These are phyloP conservation scores for Xanthoconium stramineum DNA, from an alignment of 768 basidiomycete genomes.

Conservation along the genomic window DNA sequence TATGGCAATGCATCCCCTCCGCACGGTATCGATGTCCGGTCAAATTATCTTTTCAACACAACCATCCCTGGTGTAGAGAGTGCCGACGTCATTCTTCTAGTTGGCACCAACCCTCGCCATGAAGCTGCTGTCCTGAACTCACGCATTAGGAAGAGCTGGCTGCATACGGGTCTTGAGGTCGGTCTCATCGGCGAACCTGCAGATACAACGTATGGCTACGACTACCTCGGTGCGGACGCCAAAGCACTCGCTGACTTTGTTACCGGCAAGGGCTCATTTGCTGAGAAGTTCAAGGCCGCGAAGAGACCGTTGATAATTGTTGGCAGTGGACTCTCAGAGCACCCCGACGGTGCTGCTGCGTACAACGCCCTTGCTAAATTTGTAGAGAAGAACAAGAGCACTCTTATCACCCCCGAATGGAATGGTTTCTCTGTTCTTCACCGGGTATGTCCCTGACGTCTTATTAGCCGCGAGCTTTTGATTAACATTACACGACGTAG, in stretches of 20 bases:
- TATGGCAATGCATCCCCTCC: conserved; percentile 67
- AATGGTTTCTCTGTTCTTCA: conserved; percentile 93
- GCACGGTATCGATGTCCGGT: conserved; percentile 85
- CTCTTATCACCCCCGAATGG: conserved; percentile 86
- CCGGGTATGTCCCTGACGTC: conserved; percentile 50
- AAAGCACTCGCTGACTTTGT: conserved; percentile 76
- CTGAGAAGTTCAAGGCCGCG: conserved; percentile 81
- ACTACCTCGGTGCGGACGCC: conserved; percentile 77
- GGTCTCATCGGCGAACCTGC: conserved; percentile 89
- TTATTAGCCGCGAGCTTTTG: neutral
- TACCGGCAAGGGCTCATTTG: conserved; percentile 76
- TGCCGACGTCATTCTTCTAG: conserved; percentile 88
- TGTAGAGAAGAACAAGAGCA: conserved; percentile 72
- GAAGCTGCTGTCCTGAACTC: conserved; percentile 98
- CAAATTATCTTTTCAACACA: conserved; percentile 95
- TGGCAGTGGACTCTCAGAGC: conserved; percentile 83
- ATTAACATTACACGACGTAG: conserved; percentile 38
- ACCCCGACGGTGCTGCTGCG: conserved; percentile 75
- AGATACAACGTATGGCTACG: conserved; percentile 91
- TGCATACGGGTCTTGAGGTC: conserved; percentile 82
- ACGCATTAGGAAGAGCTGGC: conserved; percentile 92
- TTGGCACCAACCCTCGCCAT: conserved; percentile 96
- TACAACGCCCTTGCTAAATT: conserved; percentile 77
- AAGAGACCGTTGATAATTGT: conserved; percentile 92
- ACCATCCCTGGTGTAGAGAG: conserved; percentile 88